These are phyloP conservation scores for Plasmopara muralis DNA, from an alignment of 352 stramenopile species.

Conservation along the genomic window DNA sequence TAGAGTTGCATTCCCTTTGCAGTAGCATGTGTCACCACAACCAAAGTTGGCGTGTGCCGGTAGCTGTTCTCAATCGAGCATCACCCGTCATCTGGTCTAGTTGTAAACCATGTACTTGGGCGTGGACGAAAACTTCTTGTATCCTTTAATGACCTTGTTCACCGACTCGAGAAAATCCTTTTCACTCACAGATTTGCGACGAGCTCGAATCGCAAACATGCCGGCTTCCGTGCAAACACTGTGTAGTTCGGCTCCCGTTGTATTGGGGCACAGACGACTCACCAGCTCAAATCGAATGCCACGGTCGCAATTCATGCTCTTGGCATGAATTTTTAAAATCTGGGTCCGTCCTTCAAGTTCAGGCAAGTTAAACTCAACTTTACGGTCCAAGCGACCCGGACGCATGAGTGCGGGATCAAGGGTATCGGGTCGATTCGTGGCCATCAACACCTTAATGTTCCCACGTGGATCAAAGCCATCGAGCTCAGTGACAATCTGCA, in stretches of 20 bases:
- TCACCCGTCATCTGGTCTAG: conserved; percentile 36
- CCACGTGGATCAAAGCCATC: conserved; percentile 98
- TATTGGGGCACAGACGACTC: conserved; percentile 96
- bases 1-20: not conserved
- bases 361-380: conserved; percentile 99
- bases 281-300: conserved; percentile 99
- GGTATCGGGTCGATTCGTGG: conserved; percentile 29
- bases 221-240: conserved; percentile 98
- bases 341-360: conserved; percentile 97
- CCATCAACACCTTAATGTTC: conserved; percentile 97
- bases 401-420: conserved; percentile 31
- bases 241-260: conserved; percentile 96
- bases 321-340: conserved; percentile 99
- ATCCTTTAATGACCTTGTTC: conserved; percentile 99
- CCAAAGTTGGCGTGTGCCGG: not conserved
- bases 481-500: conserved; percentile 99
- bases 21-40: not conserved
- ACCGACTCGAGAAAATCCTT: conserved; percentile 99
- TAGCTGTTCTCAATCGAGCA: conserved; percentile 5
- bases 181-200: conserved; percentile 97
- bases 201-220: conserved; percentile 97
- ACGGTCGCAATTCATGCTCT: conserved; percentile 98
- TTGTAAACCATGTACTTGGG: conserved; percentile 99
- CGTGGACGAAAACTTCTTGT: conserved; percentile 99
- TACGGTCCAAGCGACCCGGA: conserved; percentile 94